Conservation (phyloP, 345 rosid species). For the Geranium rotundifolium region DNA sequence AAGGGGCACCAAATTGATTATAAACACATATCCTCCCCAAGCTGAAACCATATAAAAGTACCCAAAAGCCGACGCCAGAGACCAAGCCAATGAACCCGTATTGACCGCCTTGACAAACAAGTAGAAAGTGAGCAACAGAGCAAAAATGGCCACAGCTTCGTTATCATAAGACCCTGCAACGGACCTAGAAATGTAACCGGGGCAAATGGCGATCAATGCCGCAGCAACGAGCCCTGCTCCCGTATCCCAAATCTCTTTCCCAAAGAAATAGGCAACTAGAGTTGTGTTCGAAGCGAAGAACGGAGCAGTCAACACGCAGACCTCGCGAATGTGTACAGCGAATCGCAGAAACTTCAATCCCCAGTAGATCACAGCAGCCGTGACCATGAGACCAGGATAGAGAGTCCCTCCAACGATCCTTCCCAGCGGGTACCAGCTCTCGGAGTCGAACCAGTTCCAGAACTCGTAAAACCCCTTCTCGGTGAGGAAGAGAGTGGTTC, state of each 20-base stretch:
- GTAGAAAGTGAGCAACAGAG: conserved; percentile 74
- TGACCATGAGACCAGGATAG: conserved; percentile 90
- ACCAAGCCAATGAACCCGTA: conserved; percentile 87
- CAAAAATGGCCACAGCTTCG: conserved; percentile 91
- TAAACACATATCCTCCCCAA: conserved; percentile 99
- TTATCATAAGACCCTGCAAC: conserved; percentile 97
- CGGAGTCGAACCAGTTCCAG: conserved; percentile 99
- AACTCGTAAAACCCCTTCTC: conserved; percentile 87
- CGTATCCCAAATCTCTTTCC: conserved; percentile 92
- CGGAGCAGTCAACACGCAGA: conserved; percentile 91
- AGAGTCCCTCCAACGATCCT: conserved; percentile 94
- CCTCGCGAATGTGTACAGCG: conserved; percentile 91
- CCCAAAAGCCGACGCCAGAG: conserved; percentile 85
- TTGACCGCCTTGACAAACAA: conserved; percentile 87
- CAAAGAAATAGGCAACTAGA: conserved; percentile 85
- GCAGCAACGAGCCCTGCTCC: conserved; percentile 97
- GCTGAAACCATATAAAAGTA: conserved; percentile 98
- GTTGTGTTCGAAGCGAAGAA: conserved; percentile 95
- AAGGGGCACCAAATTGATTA: conserved; percentile 87
- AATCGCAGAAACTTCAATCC: conserved; percentile 52
- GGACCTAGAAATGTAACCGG: conserved; percentile 94
- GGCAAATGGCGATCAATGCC: conserved; percentile 76
- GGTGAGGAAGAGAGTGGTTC: conserved; percentile 74
- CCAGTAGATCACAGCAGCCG: conserved; percentile 80
- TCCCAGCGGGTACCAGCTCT: conserved; percentile 96